Conservation (phyloP, 805 yeast genomes). For the Metschnikowia proteae region DNA sequence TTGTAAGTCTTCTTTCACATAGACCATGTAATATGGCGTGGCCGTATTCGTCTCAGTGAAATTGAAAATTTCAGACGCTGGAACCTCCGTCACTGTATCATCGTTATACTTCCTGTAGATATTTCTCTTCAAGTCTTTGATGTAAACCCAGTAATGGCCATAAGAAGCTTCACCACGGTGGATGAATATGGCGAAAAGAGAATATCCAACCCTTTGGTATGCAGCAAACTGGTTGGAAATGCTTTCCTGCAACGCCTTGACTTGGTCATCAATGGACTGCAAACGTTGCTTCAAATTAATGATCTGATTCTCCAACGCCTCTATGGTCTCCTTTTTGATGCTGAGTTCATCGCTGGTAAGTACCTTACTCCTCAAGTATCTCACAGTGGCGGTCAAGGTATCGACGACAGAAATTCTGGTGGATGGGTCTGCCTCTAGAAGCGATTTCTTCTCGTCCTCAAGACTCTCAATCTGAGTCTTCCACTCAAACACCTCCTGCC, state of each 20-base stretch:
- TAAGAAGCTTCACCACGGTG: conserved; percentile 95
- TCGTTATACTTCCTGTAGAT: conserved; percentile 90
- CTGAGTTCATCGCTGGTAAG: conserved; percentile 30
- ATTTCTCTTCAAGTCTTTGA: conserved; percentile 64
- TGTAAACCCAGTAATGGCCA: conserved; percentile 97
- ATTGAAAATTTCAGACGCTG: conserved; percentile 61
- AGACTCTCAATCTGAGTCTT: conserved; percentile 49
- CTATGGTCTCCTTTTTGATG: conserved; percentile 46
- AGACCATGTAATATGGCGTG: conserved; percentile 90
- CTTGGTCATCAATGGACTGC: conserved; percentile 35
- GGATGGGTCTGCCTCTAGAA: conserved; percentile 40
- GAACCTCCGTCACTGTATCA: conserved; percentile 85
- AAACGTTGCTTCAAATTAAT: conserved; percentile 45
- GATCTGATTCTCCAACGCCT: conserved; percentile 46
- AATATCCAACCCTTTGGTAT: conserved; percentile 65
- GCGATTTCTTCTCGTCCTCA: conserved; percentile 37
- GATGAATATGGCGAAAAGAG: conserved; percentile 86
- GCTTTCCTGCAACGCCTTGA: conserved; percentile 42
- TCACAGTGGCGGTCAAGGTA: conserved; percentile 50
- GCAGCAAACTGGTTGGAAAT: conserved; percentile 60
- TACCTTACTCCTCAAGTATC: conserved; percentile 47
- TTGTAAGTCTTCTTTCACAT: conserved; percentile 61
- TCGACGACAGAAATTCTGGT: conserved; percentile 36
- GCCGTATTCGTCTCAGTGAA: conserved; percentile 71
- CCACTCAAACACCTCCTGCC: conserved; percentile 61